Evolutionary conservation across 106 monocot genomes (phyloP).

Genomic region (Apostasia ramifera): DNA sequence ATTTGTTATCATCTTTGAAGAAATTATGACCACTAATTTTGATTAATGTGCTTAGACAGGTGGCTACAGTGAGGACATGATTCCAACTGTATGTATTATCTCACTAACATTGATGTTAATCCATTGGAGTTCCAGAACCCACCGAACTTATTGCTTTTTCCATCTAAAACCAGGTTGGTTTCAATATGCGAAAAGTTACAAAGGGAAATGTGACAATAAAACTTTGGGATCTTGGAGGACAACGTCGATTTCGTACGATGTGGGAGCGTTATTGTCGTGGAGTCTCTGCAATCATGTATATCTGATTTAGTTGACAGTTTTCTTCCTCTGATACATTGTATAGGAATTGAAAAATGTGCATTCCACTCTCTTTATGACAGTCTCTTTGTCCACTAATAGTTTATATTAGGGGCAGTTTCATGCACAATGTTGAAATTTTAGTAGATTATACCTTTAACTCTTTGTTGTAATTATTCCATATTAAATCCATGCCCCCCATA

Average conservation of each 20-base stretch:
- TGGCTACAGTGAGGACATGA: constrained; percentile 95
- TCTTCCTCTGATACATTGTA: background rate
- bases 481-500: too few species aligned
- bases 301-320: constrained; percentile 1
- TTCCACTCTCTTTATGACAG: too few species aligned
- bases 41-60: constrained; percentile 53
- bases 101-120: constrained; percentile 1
- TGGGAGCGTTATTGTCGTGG: constrained; percentile 99
- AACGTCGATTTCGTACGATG: constrained; percentile 86
- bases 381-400: too few species aligned
- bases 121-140: constrained; percentile 1
- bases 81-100: constrained; percentile 78
- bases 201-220: constrained; percentile 99
- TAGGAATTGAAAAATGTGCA: too few species aligned
- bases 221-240: constrained; percentile 95
- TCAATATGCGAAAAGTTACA: constrained; percentile 97
- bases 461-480: too few species aligned
- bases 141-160: constrained; percentile 4
- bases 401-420: too few species aligned
- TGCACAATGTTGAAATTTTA: too few species aligned
- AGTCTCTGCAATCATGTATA: constrained; percentile 92
- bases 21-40: constrained; percentile 4
- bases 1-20: background rate
- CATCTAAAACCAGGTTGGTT: constrained; percentile 62
- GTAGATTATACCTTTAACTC: too few species aligned